phyloP scores from a whole-genome alignment of 2,329 filamentous ascomycete species.

The Thermothelomyces thermophilus region DNA sequence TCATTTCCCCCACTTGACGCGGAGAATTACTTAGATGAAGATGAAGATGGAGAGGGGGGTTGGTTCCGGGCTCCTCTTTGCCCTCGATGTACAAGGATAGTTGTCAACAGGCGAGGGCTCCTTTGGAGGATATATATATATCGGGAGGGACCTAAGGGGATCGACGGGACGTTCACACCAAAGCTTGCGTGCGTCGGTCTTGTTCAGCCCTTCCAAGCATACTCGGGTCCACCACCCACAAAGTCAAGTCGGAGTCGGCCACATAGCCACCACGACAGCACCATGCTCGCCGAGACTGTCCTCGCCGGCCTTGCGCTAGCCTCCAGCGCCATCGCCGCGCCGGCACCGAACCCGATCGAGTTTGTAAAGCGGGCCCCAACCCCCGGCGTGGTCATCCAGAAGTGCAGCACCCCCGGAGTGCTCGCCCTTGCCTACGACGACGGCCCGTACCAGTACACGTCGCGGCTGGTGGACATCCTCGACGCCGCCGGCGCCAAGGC shows the following conservation, averaged over 20 bases:
- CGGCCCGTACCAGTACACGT: conserved; percentile 45
- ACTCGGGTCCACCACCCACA: too few species aligned
- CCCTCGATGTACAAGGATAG: background rate
- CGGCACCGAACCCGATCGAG: conserved; percentile 31
- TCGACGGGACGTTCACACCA: too few species aligned
- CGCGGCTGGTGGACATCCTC: conserved; percentile 44
- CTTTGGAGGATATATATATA: background rate
- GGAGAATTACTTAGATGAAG: background rate
- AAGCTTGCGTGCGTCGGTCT: too few species aligned
- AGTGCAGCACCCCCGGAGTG: conserved; percentile 38
- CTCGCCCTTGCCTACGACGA: conserved; percentile 50
- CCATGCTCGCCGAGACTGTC: conserved; percentile 17
- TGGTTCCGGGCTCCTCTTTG: background rate
- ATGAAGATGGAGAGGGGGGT: too few species aligned
- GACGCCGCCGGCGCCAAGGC: conserved; percentile 43
- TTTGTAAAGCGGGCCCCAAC: conserved; percentile 36
- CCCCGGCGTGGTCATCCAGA: conserved; percentile 39
- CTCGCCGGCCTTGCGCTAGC: conserved; percentile 18
- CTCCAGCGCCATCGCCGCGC: conserved; percentile 13
- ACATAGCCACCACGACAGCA: background rate
- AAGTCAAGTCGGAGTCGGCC: too few species aligned
- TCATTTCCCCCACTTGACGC: background rate
- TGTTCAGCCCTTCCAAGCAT: too few species aligned
- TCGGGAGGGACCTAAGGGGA: too few species aligned
- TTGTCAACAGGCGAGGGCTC: background rate